A percentile compares a stretch with the other conserved stretches of the same genome.
These are phyloP conservation scores for Hyphopichia pseudoburtonii DNA, from an alignment of 1,139 yeast species.

Conservation along the genomic window DNA sequence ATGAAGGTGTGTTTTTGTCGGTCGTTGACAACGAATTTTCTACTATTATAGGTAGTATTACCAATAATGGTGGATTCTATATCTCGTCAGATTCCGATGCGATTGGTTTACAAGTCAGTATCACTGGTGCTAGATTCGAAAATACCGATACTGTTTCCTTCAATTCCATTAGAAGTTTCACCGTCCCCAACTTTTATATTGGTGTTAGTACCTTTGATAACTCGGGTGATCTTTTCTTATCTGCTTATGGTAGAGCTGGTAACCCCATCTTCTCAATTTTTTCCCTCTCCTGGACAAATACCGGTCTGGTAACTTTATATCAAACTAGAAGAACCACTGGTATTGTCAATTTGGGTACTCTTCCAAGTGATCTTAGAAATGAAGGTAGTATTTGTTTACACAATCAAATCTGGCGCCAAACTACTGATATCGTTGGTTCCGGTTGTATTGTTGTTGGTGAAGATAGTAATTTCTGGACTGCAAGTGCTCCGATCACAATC, in stretches of 20 bases:
- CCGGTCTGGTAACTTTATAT: constrained; percentile 13
- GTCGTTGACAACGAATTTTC: constrained; percentile 28
- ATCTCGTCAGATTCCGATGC: constrained; percentile 12
- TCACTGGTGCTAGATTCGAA: constrained; percentile 8
- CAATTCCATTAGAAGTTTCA: constrained; percentile 17
- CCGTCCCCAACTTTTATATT: constrained; percentile 20
- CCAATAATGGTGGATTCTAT: constrained; percentile 25
- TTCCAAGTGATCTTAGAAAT: constrained; percentile 8
- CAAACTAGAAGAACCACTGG: constrained; percentile 20
- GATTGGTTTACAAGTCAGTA: constrained; percentile 6
- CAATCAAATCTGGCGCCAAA: constrained; percentile 13
- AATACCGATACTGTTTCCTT: constrained; percentile 27
- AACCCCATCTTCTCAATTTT: constrained; percentile 15
- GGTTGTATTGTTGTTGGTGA: constrained; percentile 18
- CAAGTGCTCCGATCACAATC: constrained; percentile 8
- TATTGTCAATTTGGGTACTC: constrained; percentile 19
- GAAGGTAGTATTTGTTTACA: constrained; percentile 17
- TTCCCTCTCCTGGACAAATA: constrained; percentile 12
- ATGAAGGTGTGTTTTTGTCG: constrained; percentile 34
- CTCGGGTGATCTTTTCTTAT: constrained; percentile 29
- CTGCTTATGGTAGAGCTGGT: constrained; percentile 21
- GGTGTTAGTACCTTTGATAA: constrained; percentile 22
- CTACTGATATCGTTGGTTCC: constrained; percentile 12
- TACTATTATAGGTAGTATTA: constrained; percentile 21
- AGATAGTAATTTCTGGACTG: constrained; percentile 12